Conservation (phyloP, 148 eudicot species). For the Chenopodium album region DNA sequence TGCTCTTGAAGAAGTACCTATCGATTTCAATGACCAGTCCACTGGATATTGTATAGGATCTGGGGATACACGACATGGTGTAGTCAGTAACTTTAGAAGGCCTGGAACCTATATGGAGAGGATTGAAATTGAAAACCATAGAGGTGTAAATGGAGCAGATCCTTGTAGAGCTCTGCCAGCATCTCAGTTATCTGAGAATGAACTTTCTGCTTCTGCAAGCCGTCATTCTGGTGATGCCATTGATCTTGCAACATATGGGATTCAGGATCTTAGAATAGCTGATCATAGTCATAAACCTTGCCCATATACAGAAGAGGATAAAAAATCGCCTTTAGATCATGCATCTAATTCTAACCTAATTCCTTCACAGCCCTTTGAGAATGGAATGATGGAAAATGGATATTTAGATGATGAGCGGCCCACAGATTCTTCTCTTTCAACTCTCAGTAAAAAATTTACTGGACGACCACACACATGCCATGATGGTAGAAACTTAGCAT, state of each 20-base stretch:
- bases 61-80: slow-evolving; percentile 17
- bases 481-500: slow-evolving; percentile 9
- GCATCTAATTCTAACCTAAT: slow-evolving; percentile 58
- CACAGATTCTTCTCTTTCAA: slow-evolving; percentile 12
- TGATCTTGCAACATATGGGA: slow-evolving; percentile 37
- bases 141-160: slow-evolving; percentile 20
- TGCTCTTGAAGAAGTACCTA: slow-evolving; percentile 29
- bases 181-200: slow-evolving; percentile 8
- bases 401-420: slow-evolving; percentile 22
- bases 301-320: slow-evolving; percentile 16
- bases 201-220: slow-evolving; percentile 20
- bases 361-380: slow-evolving; percentile 30
- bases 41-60: slow-evolving; percentile 25
- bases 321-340: slow-evolving; percentile 21
- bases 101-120: slow-evolving; percentile 27
- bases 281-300: slow-evolving; percentile 22
- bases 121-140: slow-evolving; percentile 21
- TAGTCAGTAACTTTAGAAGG: slow-evolving; percentile 13
- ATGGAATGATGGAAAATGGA: slow-evolving; percentile 36
- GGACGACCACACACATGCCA: not conserved
- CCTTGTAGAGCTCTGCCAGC: not conserved
- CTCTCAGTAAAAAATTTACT: slow-evolving; percentile 11
- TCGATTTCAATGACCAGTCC: slow-evolving; percentile 24
- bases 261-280: slow-evolving; percentile 34
- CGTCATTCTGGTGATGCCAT: slow-evolving; percentile 43